Base-by-base conservation (phyloP, 257 asterid species). In the Solanum lycopersicoides region DNA sequence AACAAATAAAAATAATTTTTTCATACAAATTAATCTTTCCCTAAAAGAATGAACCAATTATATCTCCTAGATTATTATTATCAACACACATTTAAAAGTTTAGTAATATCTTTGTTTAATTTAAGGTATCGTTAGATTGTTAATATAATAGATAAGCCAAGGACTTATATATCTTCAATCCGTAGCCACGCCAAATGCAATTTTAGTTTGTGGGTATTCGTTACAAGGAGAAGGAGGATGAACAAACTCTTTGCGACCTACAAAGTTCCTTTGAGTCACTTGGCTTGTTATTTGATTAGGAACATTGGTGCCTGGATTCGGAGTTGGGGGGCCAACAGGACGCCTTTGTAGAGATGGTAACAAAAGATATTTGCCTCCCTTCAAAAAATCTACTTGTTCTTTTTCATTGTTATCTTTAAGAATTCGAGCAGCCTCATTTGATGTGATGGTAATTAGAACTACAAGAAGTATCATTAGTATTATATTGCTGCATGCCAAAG, bases 181-280 rank as follows among this genome's bases (percentile, higher is more conserved):
- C 28, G 12, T 65, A 84, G 15, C 86, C 87, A 86, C 72, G 86
- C 91, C 73, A 85, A 42, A 84, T 63, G 42, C 65, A 32, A 66
- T 21, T 37, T 35, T 37, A 73, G 9, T 35, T 25, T 20, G 18
- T n/a, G 30, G 18, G 9, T 37, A 73, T 0, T 73, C 30, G 10
- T 20, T 20, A 35, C 5, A 50, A 50, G 3, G 59, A 50, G 60
- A 0, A 15, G 50, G 79, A 8, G 72, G 74, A 28, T 25, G 41
- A 18, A 5, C 56, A 75, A 75, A 75, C 28, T 23, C 7, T 37
- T 37, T 37, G 1, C 39, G 7, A 37, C 39, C 39, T 37, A 0
- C 39, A 37, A 37, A 37, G 39, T 37, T 37, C 0, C 39, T 37
- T 37, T 37, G 39, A 37, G 39, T 37, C 39, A 37, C 7, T 37